Evolutionary conservation across 129 eudicot species (phyloP), one percentile per base, ranked within the genome.

Genomic region (Chrysanthemum lavandulifolium): DNA sequence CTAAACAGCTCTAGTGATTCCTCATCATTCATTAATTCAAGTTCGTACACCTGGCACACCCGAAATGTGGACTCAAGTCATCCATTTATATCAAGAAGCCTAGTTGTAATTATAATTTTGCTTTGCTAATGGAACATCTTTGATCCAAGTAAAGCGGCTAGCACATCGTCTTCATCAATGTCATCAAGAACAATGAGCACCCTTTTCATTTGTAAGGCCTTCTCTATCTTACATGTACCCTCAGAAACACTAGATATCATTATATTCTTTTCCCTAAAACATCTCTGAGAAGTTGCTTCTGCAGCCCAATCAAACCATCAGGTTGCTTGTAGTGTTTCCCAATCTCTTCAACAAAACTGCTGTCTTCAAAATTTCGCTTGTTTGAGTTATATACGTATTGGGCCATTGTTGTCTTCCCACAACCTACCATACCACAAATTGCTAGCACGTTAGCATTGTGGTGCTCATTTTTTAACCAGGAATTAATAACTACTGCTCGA

Each of bases 1-100:
- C 63, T 58, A 2, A 58, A 58, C 19, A 58, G 63, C 63, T 58
- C 63, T 58, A 57, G 25, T 57, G 62, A 57, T 57, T 51, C 56
- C 12, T 51, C n/a, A 51, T 51, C 56, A 13, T 51, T 51, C n/a
- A 51, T 13, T 5, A 51, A 57, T 18, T 57, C 11, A n/a, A 57
- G 62, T 8, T 57, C 19, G 62, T 57, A 18, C 62, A 57, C 62
- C 62, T 18, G 62, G 10, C 62, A 5, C 1, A 3, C 40, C 25
- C 29, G 21, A 18, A 25, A 57, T 57, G 5, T 57, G 29, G 31
- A 57, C 62, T 25, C 31, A 57, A 57, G 10, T 13, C 62, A 57
- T 57, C 12, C 21, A 15, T 18, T 23, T 57, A 19, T 57, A 57
- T 57, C 62, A 6, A 57, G 27, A 57, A 5, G 25, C 23, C 29